A percentile compares a stretch with the other conserved stretches of the same genome.
phyloP scores from a whole-genome alignment of 164 flowering plant species.

The Liriodendron chinense region DNA sequence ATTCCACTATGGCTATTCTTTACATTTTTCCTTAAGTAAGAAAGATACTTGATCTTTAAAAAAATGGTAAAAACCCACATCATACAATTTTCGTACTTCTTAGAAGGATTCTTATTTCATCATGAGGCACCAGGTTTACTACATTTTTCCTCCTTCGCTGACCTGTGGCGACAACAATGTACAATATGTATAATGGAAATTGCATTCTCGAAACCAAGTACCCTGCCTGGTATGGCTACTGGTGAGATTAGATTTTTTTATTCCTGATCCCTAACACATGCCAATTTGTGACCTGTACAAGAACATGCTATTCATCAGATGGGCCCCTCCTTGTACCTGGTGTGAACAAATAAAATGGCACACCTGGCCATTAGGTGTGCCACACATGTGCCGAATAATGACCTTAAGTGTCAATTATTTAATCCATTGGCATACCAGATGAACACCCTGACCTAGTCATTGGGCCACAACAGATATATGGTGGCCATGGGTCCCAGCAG shows the following conservation, averaged over 20 bases:
- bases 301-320: neutral
- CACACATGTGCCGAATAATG: neutral
- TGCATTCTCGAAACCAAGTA: slow-evolving; percentile 1
- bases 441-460: too few relatives aligned
- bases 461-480: too few relatives aligned
- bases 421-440: too few relatives aligned
- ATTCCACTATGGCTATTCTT: slow-evolving; percentile 23
- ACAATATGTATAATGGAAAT: neutral
- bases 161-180: slow-evolving; percentile 31
- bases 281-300: neutral
- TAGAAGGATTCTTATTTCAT: slow-evolving; percentile 27
- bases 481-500: too few relatives aligned
- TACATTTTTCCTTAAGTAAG: slow-evolving; percentile 29
- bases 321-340: neutral
- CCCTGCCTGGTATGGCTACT: neutral
- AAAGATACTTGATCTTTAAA: neutral
- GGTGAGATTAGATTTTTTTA: neutral
- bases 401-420: too few relatives aligned
- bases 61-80: neutral
- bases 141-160: slow-evolving; percentile 33
- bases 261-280: neutral
- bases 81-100: slow-evolving; percentile 44
- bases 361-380: neutral
- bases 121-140: slow-evolving; percentile 12
- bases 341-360: neutral